Conservation (phyloP, 164 flowering plant genomes). For the Chimonanthus salicifolius region DNA sequence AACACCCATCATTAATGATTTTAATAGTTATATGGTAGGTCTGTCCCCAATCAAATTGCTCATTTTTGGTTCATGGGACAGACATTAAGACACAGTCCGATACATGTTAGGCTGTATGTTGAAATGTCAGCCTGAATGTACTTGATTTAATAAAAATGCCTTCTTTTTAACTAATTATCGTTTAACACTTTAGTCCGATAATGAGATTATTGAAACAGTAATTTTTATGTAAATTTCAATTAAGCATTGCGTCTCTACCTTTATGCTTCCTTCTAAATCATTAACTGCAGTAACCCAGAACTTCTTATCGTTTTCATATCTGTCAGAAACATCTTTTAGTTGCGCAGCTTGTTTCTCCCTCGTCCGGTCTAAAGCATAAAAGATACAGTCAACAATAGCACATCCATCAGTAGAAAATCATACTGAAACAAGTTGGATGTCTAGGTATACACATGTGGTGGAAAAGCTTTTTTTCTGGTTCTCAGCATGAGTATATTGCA, state of each 20-base stretch:
- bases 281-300: conserved; percentile 46
- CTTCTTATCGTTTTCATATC: conserved; percentile 52
- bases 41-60: too few relatives aligned
- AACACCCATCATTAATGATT: neutral
- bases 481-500: neutral
- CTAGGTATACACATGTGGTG: neutral
- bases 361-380: conserved; percentile 40
- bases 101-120: neutral
- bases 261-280: conserved; percentile 48
- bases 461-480: too few relatives aligned
- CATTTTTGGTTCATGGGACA: neutral
- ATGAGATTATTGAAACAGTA: too few relatives aligned
- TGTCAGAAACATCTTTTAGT: conserved; percentile 41
- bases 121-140: neutral
- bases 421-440: neutral
- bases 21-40: too few relatives aligned
- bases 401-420: neutral
- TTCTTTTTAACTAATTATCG: neutral
- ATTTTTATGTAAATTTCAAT: neutral
- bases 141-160: neutral
- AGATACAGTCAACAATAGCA: neutral
- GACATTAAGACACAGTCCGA: neutral
- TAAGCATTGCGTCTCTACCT: conserved; percentile 29
- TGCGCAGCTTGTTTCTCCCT: conserved; percentile 50
- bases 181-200: neutral